phyloP scores from a whole-genome alignment of 352 stramenopile species.

The Globisporangium viniferum region DNA sequence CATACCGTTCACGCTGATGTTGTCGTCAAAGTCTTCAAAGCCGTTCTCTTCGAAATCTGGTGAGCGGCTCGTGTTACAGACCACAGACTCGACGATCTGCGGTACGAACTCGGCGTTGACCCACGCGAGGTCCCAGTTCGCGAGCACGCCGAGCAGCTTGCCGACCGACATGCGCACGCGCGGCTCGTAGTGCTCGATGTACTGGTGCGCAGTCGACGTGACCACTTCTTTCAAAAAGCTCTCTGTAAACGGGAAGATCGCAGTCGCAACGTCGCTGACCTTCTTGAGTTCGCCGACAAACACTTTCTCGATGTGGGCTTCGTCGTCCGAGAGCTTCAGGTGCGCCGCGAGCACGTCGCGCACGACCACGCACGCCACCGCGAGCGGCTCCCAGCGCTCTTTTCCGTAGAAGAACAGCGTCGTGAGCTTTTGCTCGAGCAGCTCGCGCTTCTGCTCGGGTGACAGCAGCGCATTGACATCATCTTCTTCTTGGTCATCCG shows the following conservation, averaged over 20 bases:
- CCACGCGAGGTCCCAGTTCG: slow-evolving; percentile 53
- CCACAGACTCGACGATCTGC: slow-evolving; percentile 75
- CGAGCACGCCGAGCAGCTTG: slow-evolving; percentile 64
- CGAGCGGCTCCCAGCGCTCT: slow-evolving; percentile 74
- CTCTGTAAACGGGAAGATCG: slow-evolving; percentile 34
- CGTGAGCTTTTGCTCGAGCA: slow-evolving; percentile 47
- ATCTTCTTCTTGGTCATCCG: slow-evolving; percentile 11
- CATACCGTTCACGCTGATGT: slow-evolving; percentile 80
- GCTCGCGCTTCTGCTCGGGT: slow-evolving; percentile 22
- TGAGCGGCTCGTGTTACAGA: slow-evolving; percentile 67
- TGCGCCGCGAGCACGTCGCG: slow-evolving; percentile 43
- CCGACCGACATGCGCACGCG: slow-evolving; percentile 79
- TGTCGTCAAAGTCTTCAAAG: slow-evolving; percentile 74
- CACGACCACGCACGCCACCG: slow-evolving; percentile 58
- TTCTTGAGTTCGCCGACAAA: slow-evolving; percentile 15
- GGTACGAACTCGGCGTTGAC: slow-evolving; percentile 60
- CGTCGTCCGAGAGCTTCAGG: slow-evolving; percentile 24
- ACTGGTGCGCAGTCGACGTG: slow-evolving; percentile 33
- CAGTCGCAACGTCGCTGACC: slow-evolving; percentile 17
- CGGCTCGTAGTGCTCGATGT: slow-evolving; percentile 86
- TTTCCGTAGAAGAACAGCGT: slow-evolving; percentile 51
- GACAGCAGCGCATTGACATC: slow-evolving; percentile 4
- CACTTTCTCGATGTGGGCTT: slow-evolving; percentile 34
- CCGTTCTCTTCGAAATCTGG: slow-evolving; percentile 80
- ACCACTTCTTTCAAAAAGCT: slow-evolving; percentile 47